phyloP scores from a whole-genome alignment of 305 asterid species.

The Andrographis paniculata region DNA sequence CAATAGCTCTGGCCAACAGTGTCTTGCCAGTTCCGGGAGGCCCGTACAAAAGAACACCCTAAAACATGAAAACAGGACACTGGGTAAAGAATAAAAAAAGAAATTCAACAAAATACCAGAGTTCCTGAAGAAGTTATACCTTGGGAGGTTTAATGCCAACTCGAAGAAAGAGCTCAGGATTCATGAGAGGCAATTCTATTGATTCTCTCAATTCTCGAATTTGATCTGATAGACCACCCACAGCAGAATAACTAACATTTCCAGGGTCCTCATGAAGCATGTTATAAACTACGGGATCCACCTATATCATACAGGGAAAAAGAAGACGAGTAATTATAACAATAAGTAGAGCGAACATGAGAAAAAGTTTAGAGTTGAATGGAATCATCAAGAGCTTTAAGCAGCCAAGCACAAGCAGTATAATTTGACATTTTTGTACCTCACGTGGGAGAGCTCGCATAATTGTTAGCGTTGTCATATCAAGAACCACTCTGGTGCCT shows the following conservation, averaged over 20 bases:
- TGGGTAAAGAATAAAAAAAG: conserved; percentile 11
- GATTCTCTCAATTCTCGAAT: conserved; percentile 94
- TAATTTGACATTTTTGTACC: conserved; percentile 30
- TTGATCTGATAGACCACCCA: conserved; percentile 96
- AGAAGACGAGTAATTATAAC: neutral
- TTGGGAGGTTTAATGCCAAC: conserved; percentile 97
- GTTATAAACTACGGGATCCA: conserved; percentile 91
- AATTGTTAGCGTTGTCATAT: conserved; percentile 94
- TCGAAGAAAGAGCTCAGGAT: conserved; percentile 89
- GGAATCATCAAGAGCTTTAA: conserved; percentile 10
- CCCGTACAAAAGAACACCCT: conserved; percentile 98
- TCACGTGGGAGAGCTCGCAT: conserved; percentile 99
- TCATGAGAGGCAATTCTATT: conserved; percentile 86
- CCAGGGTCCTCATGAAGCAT: conserved; percentile 99
- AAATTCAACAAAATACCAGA: conserved; percentile 1
- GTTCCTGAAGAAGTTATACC: conserved; percentile 26
- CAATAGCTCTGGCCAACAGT: conserved; percentile 93
- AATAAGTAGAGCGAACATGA: too few species aligned
- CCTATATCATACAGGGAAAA: conserved; percentile 37
- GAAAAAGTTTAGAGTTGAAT: neutral
- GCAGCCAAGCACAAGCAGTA: conserved; percentile 8
- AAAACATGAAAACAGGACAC: conserved; percentile 18
- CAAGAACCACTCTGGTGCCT: conserved; percentile 90
- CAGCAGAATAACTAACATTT: conserved; percentile 92
- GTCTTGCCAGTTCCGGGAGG: conserved; percentile 99